Conservation (phyloP, 2,329 filamentous ascomycete species). For the Fusarium verticillioides region DNA sequence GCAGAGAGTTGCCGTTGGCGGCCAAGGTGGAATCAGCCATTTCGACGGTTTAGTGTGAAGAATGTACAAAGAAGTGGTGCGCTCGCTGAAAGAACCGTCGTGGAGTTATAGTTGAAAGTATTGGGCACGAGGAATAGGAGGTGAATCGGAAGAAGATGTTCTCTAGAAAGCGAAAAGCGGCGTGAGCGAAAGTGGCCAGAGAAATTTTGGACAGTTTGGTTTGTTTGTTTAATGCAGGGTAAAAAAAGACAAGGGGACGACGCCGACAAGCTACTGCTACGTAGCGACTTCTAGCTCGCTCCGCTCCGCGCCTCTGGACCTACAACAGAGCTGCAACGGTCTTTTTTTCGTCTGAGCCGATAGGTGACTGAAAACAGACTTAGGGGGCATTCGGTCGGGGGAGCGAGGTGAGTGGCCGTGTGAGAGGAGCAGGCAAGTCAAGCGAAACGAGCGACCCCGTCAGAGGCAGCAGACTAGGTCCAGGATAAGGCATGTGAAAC, state of each 20-base stretch:
- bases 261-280: constrained; percentile 24
- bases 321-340: constrained; percentile 19
- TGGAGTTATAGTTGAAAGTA: constrained; percentile 3
- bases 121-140: constrained; percentile 14
- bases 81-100: constrained; percentile 21
- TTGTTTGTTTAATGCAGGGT: constrained; percentile 26
- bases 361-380: constrained; percentile 23
- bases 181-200: constrained; percentile 45
- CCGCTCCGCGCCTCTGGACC: constrained; percentile 27
- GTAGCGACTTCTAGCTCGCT: constrained; percentile 36
- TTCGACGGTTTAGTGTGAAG: constrained; percentile 41
- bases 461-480: constrained; percentile 21
- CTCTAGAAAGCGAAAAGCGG: constrained; percentile 36
- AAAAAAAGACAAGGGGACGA: constrained; percentile 33
- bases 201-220: constrained; percentile 32
- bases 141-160: constrained; percentile 27
- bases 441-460: constrained; percentile 40
- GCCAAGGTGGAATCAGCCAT: constrained; percentile 48
- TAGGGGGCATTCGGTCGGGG: constrained; percentile 38
- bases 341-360: constrained; percentile 17
- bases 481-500: constrained; percentile 25
- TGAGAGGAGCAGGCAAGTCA: constrained; percentile 41
- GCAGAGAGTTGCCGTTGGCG: constrained; percentile 59
- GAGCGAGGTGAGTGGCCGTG: constrained; percentile 31
- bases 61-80: constrained; percentile 17